Percentiles rank a stretch among this genome's conserved stretches.
These are phyloP conservation scores for Hymenoscyphus repandus DNA, from an alignment of 2,329 filamentous ascomycete species.

Conservation along the genomic window DNA sequence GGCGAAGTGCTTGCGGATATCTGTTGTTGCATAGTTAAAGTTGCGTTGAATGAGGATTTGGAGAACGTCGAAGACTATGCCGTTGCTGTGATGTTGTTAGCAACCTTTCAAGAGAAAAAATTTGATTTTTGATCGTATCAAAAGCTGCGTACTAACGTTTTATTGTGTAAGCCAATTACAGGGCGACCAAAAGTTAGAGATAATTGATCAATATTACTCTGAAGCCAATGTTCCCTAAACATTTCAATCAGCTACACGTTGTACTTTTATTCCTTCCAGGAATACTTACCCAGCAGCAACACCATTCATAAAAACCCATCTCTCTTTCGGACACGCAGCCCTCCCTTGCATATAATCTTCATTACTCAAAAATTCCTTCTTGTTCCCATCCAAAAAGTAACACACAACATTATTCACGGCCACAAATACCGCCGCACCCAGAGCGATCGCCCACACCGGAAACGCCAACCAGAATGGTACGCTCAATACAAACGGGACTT, in stretches of 20 bases:
- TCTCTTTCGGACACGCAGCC: conserved; percentile 51
- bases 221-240: conserved; percentile 58
- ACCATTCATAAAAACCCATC: conserved; percentile 79
- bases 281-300: conserved; percentile 53
- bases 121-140: background rate
- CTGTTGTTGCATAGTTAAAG: conserved; percentile 65
- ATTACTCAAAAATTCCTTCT: conserved; percentile 46
- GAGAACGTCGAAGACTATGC: conserved; percentile 70
- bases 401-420: conserved; percentile 47
- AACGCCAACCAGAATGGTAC: conserved; percentile 47
- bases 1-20: conserved; percentile 58
- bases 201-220: conserved; percentile 65
- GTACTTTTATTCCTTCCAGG: background rate
- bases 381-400: conserved; percentile 46
- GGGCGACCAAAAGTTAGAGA: conserved; percentile 67
- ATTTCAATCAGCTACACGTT: conserved; percentile 8
- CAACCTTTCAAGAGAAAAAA: background rate
- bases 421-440: conserved; percentile 40
- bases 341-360: conserved; percentile 46
- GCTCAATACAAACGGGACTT: conserved; percentile 54
- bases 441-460: conserved; percentile 43
- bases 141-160: conserved; percentile 43
- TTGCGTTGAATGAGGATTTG: conserved; percentile 75
- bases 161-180: conserved; percentile 69
- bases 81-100: conserved; percentile 34